Evolutionary conservation across 2,329 filamentous ascomycete species (phyloP), one percentile per base, ranked within the genome.

Genomic region (Helminthosporium solani): DNA sequence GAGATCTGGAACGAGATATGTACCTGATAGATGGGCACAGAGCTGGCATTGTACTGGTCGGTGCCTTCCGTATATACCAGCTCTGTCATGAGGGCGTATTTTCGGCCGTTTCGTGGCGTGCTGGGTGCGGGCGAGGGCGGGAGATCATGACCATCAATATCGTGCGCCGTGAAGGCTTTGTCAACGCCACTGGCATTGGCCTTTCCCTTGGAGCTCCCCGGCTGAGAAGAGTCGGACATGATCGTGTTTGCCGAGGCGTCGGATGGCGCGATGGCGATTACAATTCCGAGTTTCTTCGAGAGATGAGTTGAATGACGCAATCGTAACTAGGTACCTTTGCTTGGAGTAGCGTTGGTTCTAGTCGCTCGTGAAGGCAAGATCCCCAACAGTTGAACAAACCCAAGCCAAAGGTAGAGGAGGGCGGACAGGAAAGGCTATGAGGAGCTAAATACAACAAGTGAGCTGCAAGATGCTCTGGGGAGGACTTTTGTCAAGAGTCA

Each of bases 21-120:
- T 65, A 83, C 80, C 75, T 96, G 94, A 73, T 99, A 99, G 67
- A 99, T 97, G 43, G 94, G 94, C 61, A 95, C 86, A 71, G 91
- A 97, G 60, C 90, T 96, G 47, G 94, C 83, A 66, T 95, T 95
- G 78, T 97, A 96, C 76, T 99, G 94, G 72, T 99, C 94, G 73
- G 86, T 94, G 69, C 87, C 85, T 62, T 99, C 94, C 41, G 92
- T 97, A 72, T 92, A 97, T 50, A 99, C 94, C 53, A 99, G 78
- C 74, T 99, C 94, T 3, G 94, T 99, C 47, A 92, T 92, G 50
- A 99, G 82, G 36, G 91, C 90, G 73, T 97, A 99, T 58, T 90
- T 88, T 57, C 87, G 84, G 53, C 90, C 90, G 66, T 85, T 87
- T 66, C 86, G 82, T 19, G 94, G 94, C 66, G 87, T 96, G 14